phyloP scores from a whole-genome alignment of 2,329 filamentous ascomycete genomes.

The Rugonectria rugulosa region DNA sequence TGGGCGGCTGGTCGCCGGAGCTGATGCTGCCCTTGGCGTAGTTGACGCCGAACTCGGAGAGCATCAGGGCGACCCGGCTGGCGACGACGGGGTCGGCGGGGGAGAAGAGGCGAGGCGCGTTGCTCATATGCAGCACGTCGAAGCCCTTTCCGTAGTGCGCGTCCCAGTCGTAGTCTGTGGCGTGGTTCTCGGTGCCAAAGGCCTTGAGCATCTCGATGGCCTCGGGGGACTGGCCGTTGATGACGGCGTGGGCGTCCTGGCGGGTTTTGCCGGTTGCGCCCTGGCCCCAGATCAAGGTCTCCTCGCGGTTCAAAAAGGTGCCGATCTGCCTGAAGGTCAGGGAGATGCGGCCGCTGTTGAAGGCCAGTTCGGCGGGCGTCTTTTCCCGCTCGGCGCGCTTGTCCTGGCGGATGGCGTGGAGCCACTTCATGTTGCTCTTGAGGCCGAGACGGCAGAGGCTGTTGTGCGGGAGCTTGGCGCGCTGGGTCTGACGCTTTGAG shows the following conservation, averaged over 20 bases:
- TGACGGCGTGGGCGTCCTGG: constrained; percentile 65
- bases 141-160: constrained; percentile 80
- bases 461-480: constrained; percentile 83
- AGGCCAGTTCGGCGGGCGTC: constrained; percentile 73
- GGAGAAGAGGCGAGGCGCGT: constrained; percentile 58
- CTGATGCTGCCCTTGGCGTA: constrained; percentile 56
- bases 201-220: constrained; percentile 75
- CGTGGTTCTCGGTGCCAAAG: constrained; percentile 87
- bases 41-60: constrained; percentile 56
- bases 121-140: constrained; percentile 77
- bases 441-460: constrained; percentile 86
- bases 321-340: constrained; percentile 90
- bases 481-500: constrained; percentile 63
- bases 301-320: constrained; percentile 77
- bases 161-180: constrained; percentile 76
- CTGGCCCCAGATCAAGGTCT: constrained; percentile 85
- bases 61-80: constrained; percentile 57
- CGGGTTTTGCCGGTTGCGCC: constrained; percentile 77
- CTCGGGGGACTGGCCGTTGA: constrained; percentile 73
- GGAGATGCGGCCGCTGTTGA: constrained; percentile 80
- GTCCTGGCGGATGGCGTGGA: constrained; percentile 91
- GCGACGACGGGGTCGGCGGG: constrained; percentile 58
- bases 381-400: constrained; percentile 76
- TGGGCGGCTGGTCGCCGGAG: constrained; percentile 30
- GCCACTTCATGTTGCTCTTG: constrained; percentile 82